Percentiles rank a stretch among this genome's conserved stretches.
Conservation (phyloP, 192 early-diverging fungal species). For the Oehlia diaphana region DNA sequence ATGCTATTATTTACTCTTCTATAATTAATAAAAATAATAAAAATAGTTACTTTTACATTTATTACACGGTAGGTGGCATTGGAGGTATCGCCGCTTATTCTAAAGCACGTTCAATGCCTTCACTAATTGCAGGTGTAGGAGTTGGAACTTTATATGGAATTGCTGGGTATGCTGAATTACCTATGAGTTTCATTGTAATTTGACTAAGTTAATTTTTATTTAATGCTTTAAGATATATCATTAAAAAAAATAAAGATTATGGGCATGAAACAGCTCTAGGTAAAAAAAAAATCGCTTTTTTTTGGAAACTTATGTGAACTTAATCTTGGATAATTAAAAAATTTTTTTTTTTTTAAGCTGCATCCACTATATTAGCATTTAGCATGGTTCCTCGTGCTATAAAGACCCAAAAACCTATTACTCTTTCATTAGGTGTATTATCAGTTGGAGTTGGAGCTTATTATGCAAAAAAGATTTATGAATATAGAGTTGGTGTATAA, state of each 20-base stretch:
- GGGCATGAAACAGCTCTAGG: constrained; percentile 45
- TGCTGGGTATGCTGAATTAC: constrained; percentile 31
- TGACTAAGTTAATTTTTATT: neutral
- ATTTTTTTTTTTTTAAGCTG: constrained; percentile 22
- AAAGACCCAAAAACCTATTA: constrained; percentile 38
- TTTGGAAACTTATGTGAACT: neutral
- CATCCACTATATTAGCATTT: constrained; percentile 39
- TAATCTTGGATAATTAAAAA: too few species aligned
- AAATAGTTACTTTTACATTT: neutral
- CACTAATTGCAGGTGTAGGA: constrained; percentile 40
- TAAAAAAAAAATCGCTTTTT: neutral
- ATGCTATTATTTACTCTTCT: neutral
- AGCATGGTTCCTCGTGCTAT: constrained; percentile 43
- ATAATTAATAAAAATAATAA: neutral
- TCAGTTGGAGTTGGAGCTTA: constrained; percentile 44
- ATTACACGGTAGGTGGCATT: neutral
- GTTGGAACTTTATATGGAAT: constrained; percentile 42
- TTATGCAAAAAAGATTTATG: constrained; percentile 47
- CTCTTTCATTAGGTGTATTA: constrained; percentile 35
- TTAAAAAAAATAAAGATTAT: constrained; percentile 42
- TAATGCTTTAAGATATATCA: constrained; percentile 26
- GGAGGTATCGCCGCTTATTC: constrained; percentile 42
- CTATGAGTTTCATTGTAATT: neutral
- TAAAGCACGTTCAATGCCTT: constrained; percentile 40
- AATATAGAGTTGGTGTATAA: constrained; percentile 32